These are phyloP conservation scores for Mollisiaceae sp. DNA, from an alignment of 2,329 filamentous ascomycete species.

Conservation along the genomic window DNA sequence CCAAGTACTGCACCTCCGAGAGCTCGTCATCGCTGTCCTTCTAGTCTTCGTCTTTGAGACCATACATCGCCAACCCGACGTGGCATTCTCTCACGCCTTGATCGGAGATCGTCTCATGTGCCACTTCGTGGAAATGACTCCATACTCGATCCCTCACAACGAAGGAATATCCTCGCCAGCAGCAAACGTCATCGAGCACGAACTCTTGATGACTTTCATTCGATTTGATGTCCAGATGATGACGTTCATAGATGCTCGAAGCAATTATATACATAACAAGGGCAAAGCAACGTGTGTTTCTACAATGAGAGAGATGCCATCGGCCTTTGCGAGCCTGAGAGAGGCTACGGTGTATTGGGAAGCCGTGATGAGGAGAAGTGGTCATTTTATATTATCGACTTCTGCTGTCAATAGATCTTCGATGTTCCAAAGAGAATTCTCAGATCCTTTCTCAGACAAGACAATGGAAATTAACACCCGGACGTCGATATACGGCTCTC, in stretches of 20 bases:
- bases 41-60: constrained; percentile 25
- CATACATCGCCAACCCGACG: constrained; percentile 18
- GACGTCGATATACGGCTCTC: constrained; percentile 16
- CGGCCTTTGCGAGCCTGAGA: constrained; percentile 12
- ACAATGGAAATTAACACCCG: constrained; percentile 8
- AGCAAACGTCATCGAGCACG: constrained; percentile 18
- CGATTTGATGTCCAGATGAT: constrained; percentile 24
- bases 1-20: constrained; percentile 11
- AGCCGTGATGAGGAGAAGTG: constrained; percentile 13
- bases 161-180: constrained; percentile 9
- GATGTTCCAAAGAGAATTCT: background rate
- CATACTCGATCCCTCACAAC: background rate
- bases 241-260: constrained; percentile 19
- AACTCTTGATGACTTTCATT: constrained; percentile 18
- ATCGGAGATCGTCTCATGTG: constrained; percentile 19
- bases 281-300: constrained; percentile 2
- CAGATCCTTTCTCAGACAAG: background rate
- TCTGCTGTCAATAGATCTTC: background rate
- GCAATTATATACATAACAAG: background rate
- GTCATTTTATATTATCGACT: constrained; percentile 15
- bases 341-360: constrained; percentile 24
- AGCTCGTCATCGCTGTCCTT: constrained; percentile 19
- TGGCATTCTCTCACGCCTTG: constrained; percentile 22
- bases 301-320: constrained; percentile 18
- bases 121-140: background rate